Evolutionary conservation across 345 rosid genomes (phyloP).

Genomic region (Boechera retrofracta): DNA sequence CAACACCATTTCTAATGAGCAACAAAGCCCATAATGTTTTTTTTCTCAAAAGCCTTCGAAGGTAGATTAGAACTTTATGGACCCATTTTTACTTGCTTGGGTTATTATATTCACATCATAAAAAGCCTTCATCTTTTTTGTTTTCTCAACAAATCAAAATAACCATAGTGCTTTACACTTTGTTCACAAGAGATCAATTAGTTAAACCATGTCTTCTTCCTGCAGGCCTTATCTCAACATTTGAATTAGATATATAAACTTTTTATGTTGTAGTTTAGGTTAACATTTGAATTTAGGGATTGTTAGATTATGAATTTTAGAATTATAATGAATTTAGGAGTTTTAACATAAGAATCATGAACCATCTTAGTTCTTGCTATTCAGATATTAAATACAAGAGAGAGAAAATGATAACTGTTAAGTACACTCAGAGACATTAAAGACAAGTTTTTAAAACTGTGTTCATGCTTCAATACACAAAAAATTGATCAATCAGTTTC

Average conservation of each 20-base stretch:
- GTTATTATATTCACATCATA: background rate
- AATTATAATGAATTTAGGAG: too few relatives aligned
- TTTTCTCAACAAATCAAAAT: background rate
- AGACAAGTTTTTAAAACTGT: background rate
- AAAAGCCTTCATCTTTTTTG: background rate
- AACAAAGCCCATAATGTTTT: background rate
- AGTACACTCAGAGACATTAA: slow-evolving; percentile 7
- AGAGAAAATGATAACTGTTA: too few relatives aligned
- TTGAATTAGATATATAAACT: background rate
- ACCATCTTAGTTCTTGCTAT: too few relatives aligned
- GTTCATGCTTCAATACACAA: background rate
- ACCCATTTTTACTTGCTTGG: background rate
- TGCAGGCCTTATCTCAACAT: background rate
- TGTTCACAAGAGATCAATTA: background rate
- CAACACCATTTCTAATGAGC: too few relatives aligned
- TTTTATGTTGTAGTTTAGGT: too few relatives aligned
- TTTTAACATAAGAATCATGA: too few relatives aligned
- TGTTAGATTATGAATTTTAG: too few relatives aligned
- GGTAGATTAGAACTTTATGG: background rate
- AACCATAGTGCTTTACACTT: background rate
- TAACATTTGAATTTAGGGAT: too few relatives aligned
- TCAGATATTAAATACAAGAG: too few relatives aligned
- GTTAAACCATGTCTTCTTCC: background rate
- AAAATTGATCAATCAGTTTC: background rate
- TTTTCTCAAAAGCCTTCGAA: background rate